These are phyloP conservation scores for Penicillium bialowiezense DNA, from an alignment of 495 filamentous ascomycete species.

Conservation along the genomic window DNA sequence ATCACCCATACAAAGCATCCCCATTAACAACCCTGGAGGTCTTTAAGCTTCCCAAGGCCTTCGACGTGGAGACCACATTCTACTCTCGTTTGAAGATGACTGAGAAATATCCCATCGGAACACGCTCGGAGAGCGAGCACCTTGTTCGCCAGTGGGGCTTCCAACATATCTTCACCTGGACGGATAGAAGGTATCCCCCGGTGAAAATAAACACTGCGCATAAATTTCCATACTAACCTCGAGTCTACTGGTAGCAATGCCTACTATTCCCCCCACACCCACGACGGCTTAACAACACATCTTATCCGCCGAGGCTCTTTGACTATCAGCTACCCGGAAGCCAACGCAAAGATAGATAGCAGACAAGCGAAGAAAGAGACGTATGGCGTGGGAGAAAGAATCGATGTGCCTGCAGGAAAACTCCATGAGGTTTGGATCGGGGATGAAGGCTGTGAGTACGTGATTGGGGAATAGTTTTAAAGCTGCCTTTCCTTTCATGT, in stretches of 20 bases:
- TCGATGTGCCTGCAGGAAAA: conserved; percentile 73
- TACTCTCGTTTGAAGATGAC: no score
- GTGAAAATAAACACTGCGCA: no score
- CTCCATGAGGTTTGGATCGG: conserved; percentile 87
- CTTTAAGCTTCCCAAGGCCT: background rate
- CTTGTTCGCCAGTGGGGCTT: conserved; percentile 78
- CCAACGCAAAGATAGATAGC: conserved; percentile 42
- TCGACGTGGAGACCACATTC: no score
- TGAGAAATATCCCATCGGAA: conserved; percentile 35
- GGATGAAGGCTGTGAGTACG: conserved; percentile 72
- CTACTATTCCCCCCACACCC: conserved; percentile 74
- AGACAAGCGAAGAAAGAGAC: conserved; percentile 56
- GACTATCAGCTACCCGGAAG: conserved; percentile 72
- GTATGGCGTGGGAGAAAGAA: conserved; percentile 61
- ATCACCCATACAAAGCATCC: background rate
- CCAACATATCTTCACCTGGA: conserved; percentile 74
- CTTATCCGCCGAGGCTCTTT: conserved; percentile 68
- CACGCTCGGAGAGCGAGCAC: conserved; percentile 54
- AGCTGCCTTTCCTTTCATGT: no score
- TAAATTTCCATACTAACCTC: no score
- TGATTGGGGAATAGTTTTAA: conserved; percentile 62
- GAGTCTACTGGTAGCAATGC: no score
- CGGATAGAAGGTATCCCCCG: conserved; percentile 73
- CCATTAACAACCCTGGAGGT: background rate
- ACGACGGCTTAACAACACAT: conserved; percentile 69